phyloP scores from a whole-genome alignment of 2,329 filamentous ascomycete genomes.

The Diaporthe ampelina region DNA sequence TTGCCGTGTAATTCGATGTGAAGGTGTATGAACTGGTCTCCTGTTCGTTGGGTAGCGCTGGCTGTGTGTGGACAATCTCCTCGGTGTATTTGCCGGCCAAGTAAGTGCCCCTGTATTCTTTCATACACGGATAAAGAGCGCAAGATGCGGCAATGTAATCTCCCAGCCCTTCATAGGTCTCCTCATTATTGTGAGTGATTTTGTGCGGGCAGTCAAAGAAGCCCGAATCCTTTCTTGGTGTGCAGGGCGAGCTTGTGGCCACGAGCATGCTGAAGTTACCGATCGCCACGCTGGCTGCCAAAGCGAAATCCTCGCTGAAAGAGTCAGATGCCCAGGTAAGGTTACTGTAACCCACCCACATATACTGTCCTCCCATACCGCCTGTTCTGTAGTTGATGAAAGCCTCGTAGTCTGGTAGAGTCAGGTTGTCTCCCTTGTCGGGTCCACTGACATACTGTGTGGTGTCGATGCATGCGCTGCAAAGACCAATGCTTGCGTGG shows the following conservation, averaged over 20 bases:
- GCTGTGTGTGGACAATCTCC: slow-evolving; percentile 25
- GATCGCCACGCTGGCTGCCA: slow-evolving; percentile 37
- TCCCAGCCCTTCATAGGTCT: not conserved
- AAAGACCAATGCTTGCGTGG: slow-evolving; percentile 47
- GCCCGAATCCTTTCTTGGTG: slow-evolving; percentile 26
- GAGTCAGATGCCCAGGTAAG: slow-evolving; percentile 41
- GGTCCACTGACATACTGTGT: slow-evolving; percentile 42
- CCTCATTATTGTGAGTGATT: slow-evolving; percentile 22
- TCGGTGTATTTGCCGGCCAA: slow-evolving; percentile 32
- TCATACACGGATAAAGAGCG: slow-evolving; percentile 43
- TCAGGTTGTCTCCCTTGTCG: slow-evolving; percentile 39
- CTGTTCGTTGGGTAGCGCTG: slow-evolving; percentile 21
- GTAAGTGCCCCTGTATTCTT: slow-evolving; percentile 39
- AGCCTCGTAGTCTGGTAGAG: slow-evolving; percentile 43
- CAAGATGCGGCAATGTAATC: slow-evolving; percentile 40
- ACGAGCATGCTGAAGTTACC: slow-evolving; percentile 45
- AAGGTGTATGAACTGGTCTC: slow-evolving; percentile 8
- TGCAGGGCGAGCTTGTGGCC: slow-evolving; percentile 42
- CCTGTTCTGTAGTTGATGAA: slow-evolving; percentile 40
- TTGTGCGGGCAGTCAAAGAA: slow-evolving; percentile 42
- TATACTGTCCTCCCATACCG: slow-evolving; percentile 34
- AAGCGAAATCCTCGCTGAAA: slow-evolving; percentile 42
- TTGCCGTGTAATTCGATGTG: slow-evolving; percentile 39
- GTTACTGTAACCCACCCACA: slow-evolving; percentile 42
- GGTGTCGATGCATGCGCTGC: slow-evolving; percentile 46